Conservation (phyloP, 306 rosid genomes). For the Arachis hypogaea region DNA sequence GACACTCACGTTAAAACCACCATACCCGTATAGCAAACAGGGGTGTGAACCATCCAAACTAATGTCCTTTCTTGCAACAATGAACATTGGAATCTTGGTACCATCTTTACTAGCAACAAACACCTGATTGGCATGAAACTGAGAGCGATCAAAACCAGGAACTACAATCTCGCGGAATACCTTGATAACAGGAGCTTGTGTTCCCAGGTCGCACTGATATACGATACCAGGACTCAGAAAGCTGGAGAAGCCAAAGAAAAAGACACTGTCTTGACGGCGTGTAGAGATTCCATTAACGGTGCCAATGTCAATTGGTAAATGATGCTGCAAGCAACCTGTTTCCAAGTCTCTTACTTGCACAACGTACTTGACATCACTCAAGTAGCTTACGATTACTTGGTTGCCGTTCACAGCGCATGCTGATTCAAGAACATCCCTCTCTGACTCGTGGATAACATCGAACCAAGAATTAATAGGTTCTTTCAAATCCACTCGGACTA, state of each 20-base stretch:
- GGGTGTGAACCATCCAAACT: conserved; percentile 92
- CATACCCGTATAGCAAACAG: conserved; percentile 85
- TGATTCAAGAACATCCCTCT: conserved; percentile 78
- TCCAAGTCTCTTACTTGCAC: conserved; percentile 83
- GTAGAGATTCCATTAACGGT: conserved; percentile 73
- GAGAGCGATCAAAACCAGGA: conserved; percentile 79
- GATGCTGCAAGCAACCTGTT: conserved; percentile 80
- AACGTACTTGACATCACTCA: conserved; percentile 90
- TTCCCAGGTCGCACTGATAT: conserved; percentile 73
- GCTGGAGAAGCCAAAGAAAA: conserved; percentile 79
- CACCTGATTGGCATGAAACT: conserved; percentile 81
- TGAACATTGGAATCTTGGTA: conserved; percentile 76
- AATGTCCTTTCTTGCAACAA: conserved; percentile 72
- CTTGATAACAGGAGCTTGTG: conserved; percentile 68
- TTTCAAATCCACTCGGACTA: conserved; percentile 79
- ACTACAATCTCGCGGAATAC: conserved; percentile 79
- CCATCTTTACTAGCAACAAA: conserved; percentile 85
- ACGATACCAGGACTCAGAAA: conserved; percentile 86
- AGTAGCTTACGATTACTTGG: conserved; percentile 78
- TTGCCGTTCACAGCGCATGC: conserved; percentile 78
- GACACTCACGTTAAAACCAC: conserved; percentile 82
- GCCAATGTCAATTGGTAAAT: conserved; percentile 89
- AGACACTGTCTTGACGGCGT: conserved; percentile 64
- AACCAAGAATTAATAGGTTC: conserved; percentile 69
- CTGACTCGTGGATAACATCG: conserved; percentile 76